These are phyloP conservation scores for Mycena rebaudengoi DNA, from an alignment of 768 basidiomycete species.

Conservation along the genomic window DNA sequence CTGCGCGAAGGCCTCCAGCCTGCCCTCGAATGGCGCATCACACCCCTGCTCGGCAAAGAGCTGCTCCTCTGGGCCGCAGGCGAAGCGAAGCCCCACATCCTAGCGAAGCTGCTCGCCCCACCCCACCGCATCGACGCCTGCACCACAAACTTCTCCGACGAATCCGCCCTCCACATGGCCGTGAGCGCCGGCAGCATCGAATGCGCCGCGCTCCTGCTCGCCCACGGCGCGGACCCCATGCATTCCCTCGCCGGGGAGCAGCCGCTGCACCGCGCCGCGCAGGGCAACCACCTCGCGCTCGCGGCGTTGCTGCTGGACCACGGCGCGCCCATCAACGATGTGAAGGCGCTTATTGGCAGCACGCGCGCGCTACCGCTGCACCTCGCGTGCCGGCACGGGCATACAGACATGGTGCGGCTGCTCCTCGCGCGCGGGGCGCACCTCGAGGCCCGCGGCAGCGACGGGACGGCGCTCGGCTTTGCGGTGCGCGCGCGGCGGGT, in stretches of 20 bases:
- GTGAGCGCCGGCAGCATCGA: background rate
- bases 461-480: background rate
- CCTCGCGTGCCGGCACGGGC: background rate
- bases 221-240: conserved; percentile 1
- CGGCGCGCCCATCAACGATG: conserved; percentile 1
- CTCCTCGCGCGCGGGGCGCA: conserved; percentile 9
- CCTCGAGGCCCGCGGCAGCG: background rate
- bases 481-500: background rate
- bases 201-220: conserved; percentile 2
- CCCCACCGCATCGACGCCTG: background rate
- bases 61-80: conserved; percentile 1
- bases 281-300: background rate
- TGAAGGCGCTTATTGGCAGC: background rate
- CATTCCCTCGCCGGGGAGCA: background rate
- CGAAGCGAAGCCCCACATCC: conserved; percentile 6
- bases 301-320: conserved; percentile 4
- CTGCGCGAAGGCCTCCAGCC: background rate
- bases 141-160: background rate
- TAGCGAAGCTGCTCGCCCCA: conserved; percentile 1
- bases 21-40: background rate
- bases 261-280: conserved; percentile 8
- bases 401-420: background rate
- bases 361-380: conserved; percentile 4
- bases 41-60: background rate
- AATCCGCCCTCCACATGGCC: conserved; percentile 7